These are phyloP conservation scores for Teunomyces gatunensis DNA, from an alignment of 805 yeast species.

Conservation along the genomic window DNA sequence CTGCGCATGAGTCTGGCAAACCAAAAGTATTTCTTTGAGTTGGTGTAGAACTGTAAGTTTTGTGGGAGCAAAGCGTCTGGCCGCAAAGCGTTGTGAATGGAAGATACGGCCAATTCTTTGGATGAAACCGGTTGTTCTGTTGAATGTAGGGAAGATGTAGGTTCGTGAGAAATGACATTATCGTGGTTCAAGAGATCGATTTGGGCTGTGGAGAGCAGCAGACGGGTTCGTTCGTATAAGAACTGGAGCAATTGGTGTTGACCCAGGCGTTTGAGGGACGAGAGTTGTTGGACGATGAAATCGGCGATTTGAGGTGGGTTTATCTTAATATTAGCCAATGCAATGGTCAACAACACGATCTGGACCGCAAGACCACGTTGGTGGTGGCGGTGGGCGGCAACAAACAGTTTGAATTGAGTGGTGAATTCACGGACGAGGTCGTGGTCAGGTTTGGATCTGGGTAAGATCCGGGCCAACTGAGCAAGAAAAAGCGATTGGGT, in stretches of 20 bases:
- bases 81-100: slow-evolving; percentile 16
- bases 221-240: slow-evolving; percentile 11
- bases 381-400: neutral
- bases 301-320: neutral
- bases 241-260: slow-evolving; percentile 13
- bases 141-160: neutral
- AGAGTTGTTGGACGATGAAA: neutral
- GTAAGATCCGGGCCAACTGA: neutral
- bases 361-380: neutral
- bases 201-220: neutral
- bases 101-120: neutral
- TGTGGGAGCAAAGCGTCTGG: slow-evolving; percentile 16
- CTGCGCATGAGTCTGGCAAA: slow-evolving; percentile 19
- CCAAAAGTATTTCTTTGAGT: slow-evolving; percentile 26
- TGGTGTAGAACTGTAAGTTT: slow-evolving; percentile 4
- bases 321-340: neutral
- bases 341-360: neutral
- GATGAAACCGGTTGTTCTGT: neutral
- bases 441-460: neutral
- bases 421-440: neutral
- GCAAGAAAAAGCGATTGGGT: neutral
- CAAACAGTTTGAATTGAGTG: neutral
- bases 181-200: neutral
- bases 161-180: neutral
- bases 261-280: slow-evolving; percentile 8